Percentiles rank a stretch among this genome's conserved stretches.
phyloP scores from a whole-genome alignment of 2,329 filamentous ascomycete species.

The Colletotrichum sp. region DNA sequence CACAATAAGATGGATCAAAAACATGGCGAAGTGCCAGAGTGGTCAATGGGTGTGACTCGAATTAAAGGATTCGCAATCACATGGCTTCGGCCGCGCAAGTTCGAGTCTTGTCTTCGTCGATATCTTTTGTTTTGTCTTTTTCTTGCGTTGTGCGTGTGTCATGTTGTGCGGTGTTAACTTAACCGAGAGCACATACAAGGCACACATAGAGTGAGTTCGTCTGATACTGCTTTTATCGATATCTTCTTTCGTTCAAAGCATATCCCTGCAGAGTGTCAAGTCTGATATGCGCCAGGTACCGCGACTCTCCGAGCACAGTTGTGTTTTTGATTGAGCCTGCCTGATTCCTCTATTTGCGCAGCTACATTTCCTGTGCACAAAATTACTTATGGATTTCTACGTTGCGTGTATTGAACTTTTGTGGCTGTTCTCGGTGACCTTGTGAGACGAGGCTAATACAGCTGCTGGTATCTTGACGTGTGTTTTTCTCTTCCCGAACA shows the following conservation, averaged over 20 bases:
- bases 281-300: neutral
- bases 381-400: too few relatives aligned
- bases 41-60: slow-evolving; percentile 11
- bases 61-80: neutral
- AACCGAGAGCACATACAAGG: neutral
- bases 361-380: too few relatives aligned
- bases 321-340: neutral
- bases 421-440: too few relatives aligned
- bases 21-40: slow-evolving; percentile 6
- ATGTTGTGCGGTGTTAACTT: neutral
- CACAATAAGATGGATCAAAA: neutral
- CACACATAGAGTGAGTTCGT: neutral
- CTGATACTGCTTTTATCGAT: neutral
- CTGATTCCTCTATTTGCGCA: too few relatives aligned
- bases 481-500: too few relatives aligned
- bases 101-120: slow-evolving; percentile 18
- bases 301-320: neutral
- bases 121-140: accelerated
- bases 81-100: slow-evolving; percentile 19
- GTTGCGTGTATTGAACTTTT: too few relatives aligned
- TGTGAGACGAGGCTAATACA: too few relatives aligned
- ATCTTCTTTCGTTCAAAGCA: neutral
- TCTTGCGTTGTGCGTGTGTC: neutral
- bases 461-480: too few relatives aligned
- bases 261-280: neutral